Conservation (phyloP, 1,139 yeast species). For the Lodderomyces margitis region DNA sequence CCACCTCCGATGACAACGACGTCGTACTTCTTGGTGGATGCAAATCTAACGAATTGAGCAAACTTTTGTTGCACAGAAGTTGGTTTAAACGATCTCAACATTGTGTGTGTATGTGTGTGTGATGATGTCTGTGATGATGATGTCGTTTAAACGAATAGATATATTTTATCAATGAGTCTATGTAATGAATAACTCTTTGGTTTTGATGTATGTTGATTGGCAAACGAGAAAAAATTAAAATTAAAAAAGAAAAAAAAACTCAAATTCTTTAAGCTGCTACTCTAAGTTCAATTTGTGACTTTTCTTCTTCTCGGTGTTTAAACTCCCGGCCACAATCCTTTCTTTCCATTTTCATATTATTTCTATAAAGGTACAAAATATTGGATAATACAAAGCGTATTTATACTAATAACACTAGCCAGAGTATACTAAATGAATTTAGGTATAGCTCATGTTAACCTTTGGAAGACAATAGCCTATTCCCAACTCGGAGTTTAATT, state of each 20-base stretch:
- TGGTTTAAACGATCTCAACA: constrained; percentile 16
- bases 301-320: constrained; percentile 1
- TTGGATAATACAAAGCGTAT: no score
- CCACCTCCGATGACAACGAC: constrained; percentile 98
- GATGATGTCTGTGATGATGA: neutral
- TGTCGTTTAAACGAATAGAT: neutral
- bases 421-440: no score
- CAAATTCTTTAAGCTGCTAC: neutral
- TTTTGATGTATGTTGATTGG: neutral
- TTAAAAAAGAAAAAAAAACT: neutral
- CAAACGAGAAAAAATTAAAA: neutral
- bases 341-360: no score
- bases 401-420: no score
- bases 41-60: constrained; percentile 36
- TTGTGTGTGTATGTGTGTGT: constrained; percentile 2
- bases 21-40: constrained; percentile 67
- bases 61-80: constrained; percentile 10
- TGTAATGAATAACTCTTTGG: no score
- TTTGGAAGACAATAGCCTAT: no score
- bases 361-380: no score
- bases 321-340: neutral
- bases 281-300: no score
- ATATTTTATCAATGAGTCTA: neutral
- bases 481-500: constrained; percentile 1
- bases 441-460: no score